Conservation (phyloP, 306 rosid genomes). For the Trifolium subterraneum region DNA sequence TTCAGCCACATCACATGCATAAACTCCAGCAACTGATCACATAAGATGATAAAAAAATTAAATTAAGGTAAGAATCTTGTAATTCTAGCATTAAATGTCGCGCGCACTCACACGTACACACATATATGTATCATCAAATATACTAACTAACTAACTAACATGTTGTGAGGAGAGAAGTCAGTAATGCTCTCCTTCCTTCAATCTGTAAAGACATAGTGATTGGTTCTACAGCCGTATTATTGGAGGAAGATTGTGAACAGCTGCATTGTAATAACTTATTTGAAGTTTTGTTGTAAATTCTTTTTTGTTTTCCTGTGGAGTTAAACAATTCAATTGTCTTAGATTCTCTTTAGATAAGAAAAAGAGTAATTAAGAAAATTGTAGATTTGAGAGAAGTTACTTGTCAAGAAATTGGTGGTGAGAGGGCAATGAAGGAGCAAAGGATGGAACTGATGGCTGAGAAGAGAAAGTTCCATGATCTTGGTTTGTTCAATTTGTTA, state of each 20-base stretch:
- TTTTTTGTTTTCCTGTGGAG: slow-evolving; percentile 67
- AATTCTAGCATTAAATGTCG: not conserved
- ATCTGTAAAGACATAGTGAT: slow-evolving; percentile 43
- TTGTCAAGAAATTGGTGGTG: slow-evolving; percentile 47
- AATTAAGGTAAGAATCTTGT: not conserved
- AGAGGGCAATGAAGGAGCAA: slow-evolving; percentile 56
- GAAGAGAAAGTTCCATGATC: slow-evolving; percentile 62
- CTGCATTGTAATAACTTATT: slow-evolving; percentile 49
- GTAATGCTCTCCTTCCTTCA: slow-evolving; percentile 82
- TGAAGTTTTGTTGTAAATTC: slow-evolving; percentile 46
- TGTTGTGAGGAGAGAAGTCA: slow-evolving; percentile 66
- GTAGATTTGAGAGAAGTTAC: slow-evolving; percentile 53
- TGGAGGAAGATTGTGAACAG: slow-evolving; percentile 57
- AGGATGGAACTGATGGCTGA: slow-evolving; percentile 56
- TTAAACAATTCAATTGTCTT: slow-evolving; percentile 33
- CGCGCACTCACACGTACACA: too few species aligned
- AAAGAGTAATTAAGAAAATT: slow-evolving; percentile 26
- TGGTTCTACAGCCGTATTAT: slow-evolving; percentile 42
- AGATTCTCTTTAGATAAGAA: slow-evolving; percentile 32
- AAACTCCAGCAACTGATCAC: slow-evolving; percentile 51
- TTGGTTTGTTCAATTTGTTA: slow-evolving; percentile 16
- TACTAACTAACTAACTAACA: slow-evolving; percentile 62
- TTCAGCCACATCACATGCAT: slow-evolving; percentile 53
- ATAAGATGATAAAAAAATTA: slow-evolving; percentile 4
- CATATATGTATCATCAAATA: not conserved